Evolutionary conservation across 1,284 basidiomycete genomes (phyloP).

Genomic region (Takashimella koratensis): DNA sequence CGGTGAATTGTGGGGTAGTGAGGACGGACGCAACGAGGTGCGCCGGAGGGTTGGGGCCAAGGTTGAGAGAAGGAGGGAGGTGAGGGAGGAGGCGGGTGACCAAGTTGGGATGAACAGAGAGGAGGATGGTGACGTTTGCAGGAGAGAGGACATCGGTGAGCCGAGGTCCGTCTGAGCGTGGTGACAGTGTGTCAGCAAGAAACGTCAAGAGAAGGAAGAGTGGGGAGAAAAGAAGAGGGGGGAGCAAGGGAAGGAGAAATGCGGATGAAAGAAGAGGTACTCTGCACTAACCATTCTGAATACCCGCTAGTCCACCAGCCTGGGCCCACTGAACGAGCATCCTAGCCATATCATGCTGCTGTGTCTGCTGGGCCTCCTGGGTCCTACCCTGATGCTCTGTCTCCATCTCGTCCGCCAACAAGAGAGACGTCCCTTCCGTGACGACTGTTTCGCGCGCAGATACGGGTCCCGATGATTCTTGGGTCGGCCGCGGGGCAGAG

Average conservation of each 20-base stretch:
- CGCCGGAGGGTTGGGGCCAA: constrained; percentile 23
- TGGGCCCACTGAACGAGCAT: constrained; percentile 38
- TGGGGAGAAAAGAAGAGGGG: not conserved
- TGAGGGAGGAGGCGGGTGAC: constrained; percentile 29
- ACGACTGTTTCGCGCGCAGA: too few relatives aligned
- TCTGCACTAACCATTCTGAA: constrained; percentile 11
- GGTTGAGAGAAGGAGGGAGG: constrained; percentile 35
- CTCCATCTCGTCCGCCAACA: too few relatives aligned
- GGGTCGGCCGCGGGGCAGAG: constrained; percentile 26
- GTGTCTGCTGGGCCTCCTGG: not conserved
- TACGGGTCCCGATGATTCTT: constrained; percentile 16
- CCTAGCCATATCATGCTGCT: constrained; percentile 33
- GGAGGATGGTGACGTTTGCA: constrained; percentile 30
- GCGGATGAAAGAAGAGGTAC: too few relatives aligned
- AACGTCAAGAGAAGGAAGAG: not conserved
- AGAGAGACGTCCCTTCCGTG: too few relatives aligned
- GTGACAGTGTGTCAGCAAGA: too few relatives aligned
- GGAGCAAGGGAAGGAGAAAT: not conserved
- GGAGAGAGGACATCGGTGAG: constrained; percentile 44
- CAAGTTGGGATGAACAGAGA: constrained; percentile 29
- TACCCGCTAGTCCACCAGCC: not conserved
- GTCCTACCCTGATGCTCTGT: too few relatives aligned
- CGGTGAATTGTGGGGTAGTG: constrained; percentile 42
- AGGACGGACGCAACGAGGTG: constrained; percentile 23
- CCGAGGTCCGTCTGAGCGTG: constrained; percentile 22